A percentile compares a stretch with the other conserved stretches of the same genome.
phyloP scores from a whole-genome alignment of 805 yeast genomes.

The Kazachstania martiniae region DNA sequence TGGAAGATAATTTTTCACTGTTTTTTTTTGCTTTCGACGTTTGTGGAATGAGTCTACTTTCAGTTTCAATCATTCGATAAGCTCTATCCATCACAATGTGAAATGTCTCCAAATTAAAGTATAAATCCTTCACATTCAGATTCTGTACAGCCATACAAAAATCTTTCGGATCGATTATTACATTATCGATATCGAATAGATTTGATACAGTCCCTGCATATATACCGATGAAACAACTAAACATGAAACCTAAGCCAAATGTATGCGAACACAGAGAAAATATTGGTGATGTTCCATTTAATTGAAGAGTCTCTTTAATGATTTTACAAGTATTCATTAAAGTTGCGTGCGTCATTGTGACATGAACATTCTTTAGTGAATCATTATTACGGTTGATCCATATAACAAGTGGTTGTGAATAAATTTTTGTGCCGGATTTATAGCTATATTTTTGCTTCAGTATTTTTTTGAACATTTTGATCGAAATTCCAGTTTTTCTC shows the following conservation, averaged over 20 bases:
- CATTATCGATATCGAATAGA: slow-evolving; percentile 67
- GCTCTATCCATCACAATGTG: slow-evolving; percentile 61
- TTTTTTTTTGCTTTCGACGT: slow-evolving; percentile 2
- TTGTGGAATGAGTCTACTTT: too few species aligned
- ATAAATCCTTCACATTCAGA: slow-evolving; percentile 75
- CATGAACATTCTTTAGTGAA: slow-evolving; percentile 17
- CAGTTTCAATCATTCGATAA: slow-evolving; percentile 31
- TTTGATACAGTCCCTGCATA: slow-evolving; percentile 82
- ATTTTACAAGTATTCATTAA: slow-evolving; percentile 76
- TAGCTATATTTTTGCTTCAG: slow-evolving; percentile 12
- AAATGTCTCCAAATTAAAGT: slow-evolving; percentile 75
- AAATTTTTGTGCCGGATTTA: slow-evolving; percentile 16
- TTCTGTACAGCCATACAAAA: slow-evolving; percentile 64
- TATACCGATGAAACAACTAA: slow-evolving; percentile 73
- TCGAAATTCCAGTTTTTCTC: slow-evolving; percentile 13
- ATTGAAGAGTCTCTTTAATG: slow-evolving; percentile 83
- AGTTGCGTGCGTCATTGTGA: slow-evolving; percentile 41
- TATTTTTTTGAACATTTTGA: slow-evolving; percentile 12
- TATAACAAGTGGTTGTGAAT: slow-evolving; percentile 26
- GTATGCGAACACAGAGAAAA: slow-evolving; percentile 82
- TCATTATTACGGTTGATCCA: slow-evolving; percentile 24
- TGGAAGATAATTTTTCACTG: slow-evolving; percentile 6
- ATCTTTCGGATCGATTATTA: slow-evolving; percentile 59
- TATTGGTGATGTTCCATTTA: slow-evolving; percentile 59
- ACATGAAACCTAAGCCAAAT: slow-evolving; percentile 78